Conservation (phyloP, 179 eudicot species). For the Heliamphora pulchella region DNA sequence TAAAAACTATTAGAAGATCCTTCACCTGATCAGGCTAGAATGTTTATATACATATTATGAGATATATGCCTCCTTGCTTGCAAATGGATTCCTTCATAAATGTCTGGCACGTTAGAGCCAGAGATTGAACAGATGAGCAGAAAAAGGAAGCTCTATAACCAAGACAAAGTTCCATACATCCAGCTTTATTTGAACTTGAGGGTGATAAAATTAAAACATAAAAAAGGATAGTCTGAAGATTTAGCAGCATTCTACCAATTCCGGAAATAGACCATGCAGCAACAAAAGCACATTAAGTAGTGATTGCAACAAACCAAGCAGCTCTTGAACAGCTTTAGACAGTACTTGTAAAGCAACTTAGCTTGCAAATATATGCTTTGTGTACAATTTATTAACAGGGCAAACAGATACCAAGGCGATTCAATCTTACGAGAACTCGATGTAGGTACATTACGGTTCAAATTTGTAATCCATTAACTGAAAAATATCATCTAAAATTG, state of each 20-base stretch:
- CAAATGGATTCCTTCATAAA: background rate
- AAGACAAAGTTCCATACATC: too few species aligned
- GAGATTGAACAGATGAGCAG: background rate
- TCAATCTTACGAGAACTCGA: background rate
- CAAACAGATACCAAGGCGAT: background rate
- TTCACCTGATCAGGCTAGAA: background rate
- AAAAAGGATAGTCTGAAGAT: background rate
- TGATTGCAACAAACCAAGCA: background rate
- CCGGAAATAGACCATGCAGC: background rate
- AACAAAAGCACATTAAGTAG: background rate
- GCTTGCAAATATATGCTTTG: background rate
- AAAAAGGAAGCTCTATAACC: background rate
- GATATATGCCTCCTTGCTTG: background rate
- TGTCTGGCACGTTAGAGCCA: background rate
- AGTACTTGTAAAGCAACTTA: background rate
- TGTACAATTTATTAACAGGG: background rate
- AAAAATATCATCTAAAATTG: background rate
- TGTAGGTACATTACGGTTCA: background rate
- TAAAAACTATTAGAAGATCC: background rate
- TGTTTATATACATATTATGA: background rate
- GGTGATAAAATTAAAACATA: background rate
- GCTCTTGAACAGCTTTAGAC: background rate
- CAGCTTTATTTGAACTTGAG: background rate
- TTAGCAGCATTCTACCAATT: conserved; percentile 3
- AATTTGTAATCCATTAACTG: background rate